phyloP scores from a whole-genome alignment of 2,329 filamentous ascomycete species.

The Colletotrichum sojae region DNA sequence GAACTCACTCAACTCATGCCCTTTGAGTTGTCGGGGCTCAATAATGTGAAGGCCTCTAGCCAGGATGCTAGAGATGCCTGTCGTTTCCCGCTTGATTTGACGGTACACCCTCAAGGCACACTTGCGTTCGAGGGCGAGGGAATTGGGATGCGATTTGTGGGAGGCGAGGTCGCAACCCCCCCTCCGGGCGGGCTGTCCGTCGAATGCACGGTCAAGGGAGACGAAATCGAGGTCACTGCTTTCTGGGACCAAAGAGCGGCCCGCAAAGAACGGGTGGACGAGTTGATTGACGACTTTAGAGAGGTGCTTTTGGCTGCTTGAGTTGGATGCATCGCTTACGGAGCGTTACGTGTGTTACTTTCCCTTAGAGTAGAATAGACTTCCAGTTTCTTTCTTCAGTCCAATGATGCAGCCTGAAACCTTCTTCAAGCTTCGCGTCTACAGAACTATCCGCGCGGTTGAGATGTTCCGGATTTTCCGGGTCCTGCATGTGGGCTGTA shows the following conservation, averaged over 20 bases:
- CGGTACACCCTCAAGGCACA: slow-evolving; percentile 12
- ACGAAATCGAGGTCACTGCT: background rate
- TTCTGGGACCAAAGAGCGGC: slow-evolving; percentile 25
- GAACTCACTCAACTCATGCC: slow-evolving; percentile 25
- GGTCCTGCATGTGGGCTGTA: too few species aligned
- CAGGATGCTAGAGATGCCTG: slow-evolving; percentile 30
- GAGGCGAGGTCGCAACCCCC: background rate
- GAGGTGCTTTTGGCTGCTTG: background rate
- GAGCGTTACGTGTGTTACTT: too few species aligned
- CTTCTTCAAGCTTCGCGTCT: too few species aligned
- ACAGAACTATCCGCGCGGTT: too few species aligned
- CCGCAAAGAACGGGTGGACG: background rate
- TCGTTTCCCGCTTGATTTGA: slow-evolving; percentile 23
- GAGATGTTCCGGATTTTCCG: too few species aligned
- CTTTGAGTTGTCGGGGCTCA: slow-evolving; percentile 18
- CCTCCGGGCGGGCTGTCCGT: slow-evolving; percentile 21
- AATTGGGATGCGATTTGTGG: slow-evolving; percentile 9
- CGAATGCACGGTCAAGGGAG: slow-evolving; percentile 15
- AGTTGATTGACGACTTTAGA: slow-evolving; percentile 12
- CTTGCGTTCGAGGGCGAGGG: slow-evolving; percentile 17
- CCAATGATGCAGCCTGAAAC: too few species aligned
- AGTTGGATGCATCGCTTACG: background rate
- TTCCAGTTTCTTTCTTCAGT: too few species aligned
- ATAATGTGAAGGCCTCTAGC: background rate
- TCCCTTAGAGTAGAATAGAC: too few species aligned